Evolutionary conservation across 2,329 filamentous ascomycete genomes (phyloP).

Genomic region (Fusarium denticulatum): DNA sequence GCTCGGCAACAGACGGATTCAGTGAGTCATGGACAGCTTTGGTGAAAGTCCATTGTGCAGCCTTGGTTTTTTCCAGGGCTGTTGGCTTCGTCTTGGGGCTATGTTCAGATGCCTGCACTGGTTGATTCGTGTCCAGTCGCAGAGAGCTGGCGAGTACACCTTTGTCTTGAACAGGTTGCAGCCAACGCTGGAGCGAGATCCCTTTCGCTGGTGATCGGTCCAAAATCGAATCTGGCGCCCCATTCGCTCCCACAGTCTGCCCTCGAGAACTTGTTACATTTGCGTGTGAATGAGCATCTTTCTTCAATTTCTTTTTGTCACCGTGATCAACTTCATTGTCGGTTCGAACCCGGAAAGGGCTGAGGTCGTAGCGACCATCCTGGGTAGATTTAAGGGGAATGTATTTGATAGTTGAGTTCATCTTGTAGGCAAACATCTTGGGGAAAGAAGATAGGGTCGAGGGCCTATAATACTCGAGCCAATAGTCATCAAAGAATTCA

Average conservation of each 20-base stretch:
- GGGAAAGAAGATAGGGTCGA: slow-evolving; percentile 86
- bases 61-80: slow-evolving; percentile 78
- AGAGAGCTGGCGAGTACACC: slow-evolving; percentile 32
- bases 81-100: slow-evolving; percentile 62
- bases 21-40: slow-evolving; percentile 87
- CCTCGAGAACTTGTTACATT: slow-evolving; percentile 61
- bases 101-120: slow-evolving; percentile 31
- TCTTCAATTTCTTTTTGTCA: slow-evolving; percentile 71
- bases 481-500: slow-evolving; percentile 87
- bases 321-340: slow-evolving; percentile 67
- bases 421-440: slow-evolving; percentile 92
- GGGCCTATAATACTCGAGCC: slow-evolving; percentile 96
- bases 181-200: slow-evolving; percentile 69
- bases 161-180: slow-evolving; percentile 60
- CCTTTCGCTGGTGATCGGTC: slow-evolving; percentile 54
- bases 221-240: slow-evolving; percentile 52
- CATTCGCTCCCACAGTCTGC: slow-evolving; percentile 47
- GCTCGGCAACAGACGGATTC: slow-evolving; percentile 80
- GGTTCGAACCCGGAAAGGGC: slow-evolving; percentile 84
- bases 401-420: slow-evolving; percentile 89
- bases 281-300: slow-evolving; percentile 73
- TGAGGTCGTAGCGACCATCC: slow-evolving; percentile 82
- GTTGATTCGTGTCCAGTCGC: slow-evolving; percentile 27
- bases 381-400: slow-evolving; percentile 79
- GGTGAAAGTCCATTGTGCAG: slow-evolving; percentile 87